Conservation (phyloP, 441 rosid genomes). For the Adansonia grandidieri region DNA sequence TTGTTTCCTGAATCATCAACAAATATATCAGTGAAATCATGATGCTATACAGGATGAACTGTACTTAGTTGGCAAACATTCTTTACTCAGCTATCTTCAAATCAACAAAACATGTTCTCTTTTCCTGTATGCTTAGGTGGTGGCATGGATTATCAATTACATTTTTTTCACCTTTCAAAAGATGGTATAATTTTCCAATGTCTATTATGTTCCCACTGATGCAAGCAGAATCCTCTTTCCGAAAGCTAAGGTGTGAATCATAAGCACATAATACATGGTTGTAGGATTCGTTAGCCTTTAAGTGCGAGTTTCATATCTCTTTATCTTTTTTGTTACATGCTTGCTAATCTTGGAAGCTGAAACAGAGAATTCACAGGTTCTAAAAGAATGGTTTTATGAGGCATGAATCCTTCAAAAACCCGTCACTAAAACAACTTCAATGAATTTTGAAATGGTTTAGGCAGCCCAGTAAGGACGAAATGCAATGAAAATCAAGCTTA, state of each 20-base stretch:
- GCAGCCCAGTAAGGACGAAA: slow-evolving; percentile 24
- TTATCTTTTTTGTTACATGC: background rate
- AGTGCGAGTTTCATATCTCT: background rate
- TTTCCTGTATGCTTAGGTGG: too few species aligned
- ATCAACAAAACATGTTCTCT: background rate
- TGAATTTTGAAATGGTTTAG: background rate
- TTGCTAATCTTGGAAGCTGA: background rate
- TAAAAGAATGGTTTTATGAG: background rate
- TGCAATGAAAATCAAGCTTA: slow-evolving; percentile 40
- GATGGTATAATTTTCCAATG: too few species aligned
- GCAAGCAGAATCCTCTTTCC: too few species aligned
- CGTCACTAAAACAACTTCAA: background rate
- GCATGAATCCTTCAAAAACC: background rate
- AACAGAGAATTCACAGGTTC: background rate
- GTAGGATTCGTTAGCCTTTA: background rate
- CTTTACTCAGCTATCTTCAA: background rate
- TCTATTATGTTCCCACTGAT: too few species aligned
- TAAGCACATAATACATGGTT: background rate
- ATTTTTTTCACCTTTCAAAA: too few species aligned
- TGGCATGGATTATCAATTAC: too few species aligned
- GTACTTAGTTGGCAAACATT: too few species aligned
- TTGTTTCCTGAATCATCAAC: background rate
- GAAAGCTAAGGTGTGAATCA: background rate
- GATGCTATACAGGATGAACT: background rate
- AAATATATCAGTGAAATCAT: background rate